Conservation (phyloP, 306 rosid genomes). For the Datisca glomerata region DNA sequence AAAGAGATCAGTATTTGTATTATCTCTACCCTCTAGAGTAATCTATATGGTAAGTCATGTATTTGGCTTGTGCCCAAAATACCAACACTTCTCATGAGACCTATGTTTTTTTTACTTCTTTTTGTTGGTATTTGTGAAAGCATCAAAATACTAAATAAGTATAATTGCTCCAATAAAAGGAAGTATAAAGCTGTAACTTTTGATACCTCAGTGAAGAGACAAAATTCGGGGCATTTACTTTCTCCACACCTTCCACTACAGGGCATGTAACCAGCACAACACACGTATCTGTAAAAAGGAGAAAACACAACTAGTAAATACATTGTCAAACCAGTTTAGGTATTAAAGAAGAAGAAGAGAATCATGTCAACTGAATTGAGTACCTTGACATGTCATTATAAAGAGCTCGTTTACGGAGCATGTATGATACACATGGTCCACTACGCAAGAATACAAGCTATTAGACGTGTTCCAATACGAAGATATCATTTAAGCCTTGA, state of each 20-base stretch:
- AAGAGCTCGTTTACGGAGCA: conserved; percentile 80
- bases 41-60: neutral
- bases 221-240: conserved; percentile 74
- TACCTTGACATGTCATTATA: conserved; percentile 89
- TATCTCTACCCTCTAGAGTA: too few relatives aligned
- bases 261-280: conserved; percentile 97
- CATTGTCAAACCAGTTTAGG: neutral
- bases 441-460: conserved; percentile 21
- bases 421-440: conserved; percentile 78
- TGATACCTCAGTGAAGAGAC: conserved; percentile 74
- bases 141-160: too few relatives aligned
- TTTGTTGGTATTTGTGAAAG: too few relatives aligned
- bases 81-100: too few relatives aligned
- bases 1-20: too few relatives aligned
- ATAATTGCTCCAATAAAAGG: too few relatives aligned
- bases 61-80: too few relatives aligned
- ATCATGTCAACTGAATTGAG: conserved; percentile 7
- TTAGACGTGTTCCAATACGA: conserved; percentile 6
- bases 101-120: too few relatives aligned
- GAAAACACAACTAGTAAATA: conserved; percentile 7
- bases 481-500: neutral
- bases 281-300: conserved; percentile 47
- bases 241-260: conserved; percentile 92
- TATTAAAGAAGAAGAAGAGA: conserved; percentile 1
- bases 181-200: neutral